A percentile compares a stretch with the other conserved stretches of the same genome.
Conservation (phyloP, 2,329 filamentous ascomycete species). For the Trichophyton mentagrophytes region DNA sequence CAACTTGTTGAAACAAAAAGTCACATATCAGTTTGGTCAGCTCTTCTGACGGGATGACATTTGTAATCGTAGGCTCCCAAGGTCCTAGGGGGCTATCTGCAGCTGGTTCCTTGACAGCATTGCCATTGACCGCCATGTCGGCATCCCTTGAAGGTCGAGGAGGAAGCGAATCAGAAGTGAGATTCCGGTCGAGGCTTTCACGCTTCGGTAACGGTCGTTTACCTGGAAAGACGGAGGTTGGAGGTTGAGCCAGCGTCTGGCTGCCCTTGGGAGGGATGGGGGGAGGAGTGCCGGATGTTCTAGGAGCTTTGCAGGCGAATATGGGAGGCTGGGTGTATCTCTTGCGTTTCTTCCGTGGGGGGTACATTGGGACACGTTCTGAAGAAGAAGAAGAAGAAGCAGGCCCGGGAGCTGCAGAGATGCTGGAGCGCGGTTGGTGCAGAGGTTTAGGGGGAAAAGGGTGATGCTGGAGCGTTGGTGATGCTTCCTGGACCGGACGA, state of each 20-base stretch:
- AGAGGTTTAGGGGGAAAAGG: neutral
- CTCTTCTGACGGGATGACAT: constrained; percentile 59
- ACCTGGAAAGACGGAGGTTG: constrained; percentile 6
- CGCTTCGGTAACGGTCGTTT: constrained; percentile 21
- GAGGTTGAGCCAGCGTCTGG: constrained; percentile 9
- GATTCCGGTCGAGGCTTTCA: constrained; percentile 15
- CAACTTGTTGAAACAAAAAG: constrained; percentile 61
- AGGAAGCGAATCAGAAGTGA: constrained; percentile 6
- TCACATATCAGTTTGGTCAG: constrained; percentile 65
- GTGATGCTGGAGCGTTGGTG: neutral
- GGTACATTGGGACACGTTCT: constrained; percentile 15
- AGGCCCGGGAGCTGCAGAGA: neutral
- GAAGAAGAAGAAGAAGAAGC: constrained; percentile 3
- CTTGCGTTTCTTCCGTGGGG: constrained; percentile 37
- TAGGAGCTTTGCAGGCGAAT: constrained; percentile 35
- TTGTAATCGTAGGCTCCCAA: constrained; percentile 51
- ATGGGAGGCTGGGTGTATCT: constrained; percentile 43
- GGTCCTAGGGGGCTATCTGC: constrained; percentile 22
- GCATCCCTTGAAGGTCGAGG: constrained; percentile 15
- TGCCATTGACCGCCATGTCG: constrained; percentile 20
- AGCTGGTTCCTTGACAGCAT: constrained; percentile 15
- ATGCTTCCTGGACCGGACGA: constrained; percentile 1
- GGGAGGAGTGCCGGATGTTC: constrained; percentile 31
- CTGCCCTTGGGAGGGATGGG: constrained; percentile 25
- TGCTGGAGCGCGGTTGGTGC: neutral